Conservation (phyloP, 345 rosid genomes). For the Diplotaxis tenuifolia region DNA sequence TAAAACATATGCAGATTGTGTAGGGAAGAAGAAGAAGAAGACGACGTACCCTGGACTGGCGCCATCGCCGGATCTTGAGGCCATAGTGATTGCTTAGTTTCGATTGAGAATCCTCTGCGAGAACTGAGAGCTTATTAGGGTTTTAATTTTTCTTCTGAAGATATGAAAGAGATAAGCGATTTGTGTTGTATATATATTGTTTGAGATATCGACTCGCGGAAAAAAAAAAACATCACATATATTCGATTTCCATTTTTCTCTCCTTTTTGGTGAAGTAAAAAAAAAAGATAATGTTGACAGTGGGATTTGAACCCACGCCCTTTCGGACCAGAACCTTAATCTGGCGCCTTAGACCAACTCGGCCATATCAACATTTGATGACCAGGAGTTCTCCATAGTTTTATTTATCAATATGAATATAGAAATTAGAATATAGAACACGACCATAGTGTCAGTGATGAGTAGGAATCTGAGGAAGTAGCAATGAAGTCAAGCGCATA, state of each 20-base stretch:
- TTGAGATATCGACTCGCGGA: too few species aligned
- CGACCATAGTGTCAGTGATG: neutral
- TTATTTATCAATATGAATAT: too few species aligned
- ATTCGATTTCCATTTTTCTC: too few species aligned
- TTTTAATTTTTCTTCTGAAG: too few species aligned
- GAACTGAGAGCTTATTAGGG: too few species aligned
- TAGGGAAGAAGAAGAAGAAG: neutral
- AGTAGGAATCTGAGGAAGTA: neutral
- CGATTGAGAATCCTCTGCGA: too few species aligned
- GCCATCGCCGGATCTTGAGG: neutral
- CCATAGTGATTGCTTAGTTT: neutral
- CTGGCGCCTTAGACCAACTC: constrained; percentile 99
- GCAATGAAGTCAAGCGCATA: neutral
- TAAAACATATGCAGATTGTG: neutral
- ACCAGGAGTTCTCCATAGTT: too few species aligned
- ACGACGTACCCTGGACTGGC: neutral
- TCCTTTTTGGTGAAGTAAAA: neutral
- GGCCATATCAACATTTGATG: constrained; percentile 81
- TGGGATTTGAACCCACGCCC: constrained; percentile 99
- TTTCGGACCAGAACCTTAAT: constrained; percentile 99
- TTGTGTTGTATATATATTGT: too few species aligned
- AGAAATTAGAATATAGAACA: too few species aligned
- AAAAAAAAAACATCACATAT: too few species aligned
- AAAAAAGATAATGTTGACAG: constrained; percentile 51
- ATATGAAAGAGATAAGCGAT: too few species aligned